A percentile compares a stretch with the other conserved stretches of the same genome.
These are phyloP conservation scores for Phialemoniopsis sp. DNA, from an alignment of 2,329 filamentous ascomycete species.

Conservation along the genomic window DNA sequence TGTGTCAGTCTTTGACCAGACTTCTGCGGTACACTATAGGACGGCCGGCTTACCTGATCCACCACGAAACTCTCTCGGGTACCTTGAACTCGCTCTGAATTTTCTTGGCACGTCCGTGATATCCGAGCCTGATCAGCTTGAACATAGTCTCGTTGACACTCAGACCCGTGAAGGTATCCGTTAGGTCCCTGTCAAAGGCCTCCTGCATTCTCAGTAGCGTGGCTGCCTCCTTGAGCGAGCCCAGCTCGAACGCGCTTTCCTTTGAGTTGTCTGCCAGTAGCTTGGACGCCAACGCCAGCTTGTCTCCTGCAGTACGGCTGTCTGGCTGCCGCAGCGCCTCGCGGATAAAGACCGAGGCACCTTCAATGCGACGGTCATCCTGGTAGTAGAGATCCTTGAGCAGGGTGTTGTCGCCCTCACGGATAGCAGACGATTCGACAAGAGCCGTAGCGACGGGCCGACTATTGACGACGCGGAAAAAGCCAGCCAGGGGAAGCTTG, in stretches of 20 bases:
- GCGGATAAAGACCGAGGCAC: slow-evolving; percentile 79
- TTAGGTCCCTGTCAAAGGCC: slow-evolving; percentile 77
- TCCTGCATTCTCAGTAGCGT: slow-evolving; percentile 84
- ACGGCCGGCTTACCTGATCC: slow-evolving; percentile 55
- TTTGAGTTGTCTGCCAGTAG: slow-evolving; percentile 75
- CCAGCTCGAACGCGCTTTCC: slow-evolving; percentile 70
- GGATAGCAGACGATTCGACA: slow-evolving; percentile 74
- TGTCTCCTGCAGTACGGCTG: slow-evolving; percentile 69
- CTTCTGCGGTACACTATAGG: no score
- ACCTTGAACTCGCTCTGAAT: slow-evolving; percentile 91
- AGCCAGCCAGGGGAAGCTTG: slow-evolving; percentile 83
- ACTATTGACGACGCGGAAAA: slow-evolving; percentile 87
- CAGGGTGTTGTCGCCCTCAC: slow-evolving; percentile 69
- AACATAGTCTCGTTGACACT: slow-evolving; percentile 91
- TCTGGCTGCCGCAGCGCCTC: slow-evolving; percentile 76
- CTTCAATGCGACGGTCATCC: slow-evolving; percentile 85
- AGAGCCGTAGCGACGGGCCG: slow-evolving; percentile 83
- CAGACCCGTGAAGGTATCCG: slow-evolving; percentile 72
- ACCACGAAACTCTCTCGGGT: slow-evolving; percentile 85
- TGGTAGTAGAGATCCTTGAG: slow-evolving; percentile 98
- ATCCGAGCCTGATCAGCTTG: slow-evolving; percentile 77
- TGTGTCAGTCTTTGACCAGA: slow-evolving; percentile 3
- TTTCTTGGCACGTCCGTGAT: slow-evolving; percentile 80
- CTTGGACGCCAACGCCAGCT: slow-evolving; percentile 81
- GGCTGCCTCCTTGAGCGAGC: slow-evolving; percentile 73